Conservation (phyloP, 116 monocot genomes). For the Zostera marina region DNA sequence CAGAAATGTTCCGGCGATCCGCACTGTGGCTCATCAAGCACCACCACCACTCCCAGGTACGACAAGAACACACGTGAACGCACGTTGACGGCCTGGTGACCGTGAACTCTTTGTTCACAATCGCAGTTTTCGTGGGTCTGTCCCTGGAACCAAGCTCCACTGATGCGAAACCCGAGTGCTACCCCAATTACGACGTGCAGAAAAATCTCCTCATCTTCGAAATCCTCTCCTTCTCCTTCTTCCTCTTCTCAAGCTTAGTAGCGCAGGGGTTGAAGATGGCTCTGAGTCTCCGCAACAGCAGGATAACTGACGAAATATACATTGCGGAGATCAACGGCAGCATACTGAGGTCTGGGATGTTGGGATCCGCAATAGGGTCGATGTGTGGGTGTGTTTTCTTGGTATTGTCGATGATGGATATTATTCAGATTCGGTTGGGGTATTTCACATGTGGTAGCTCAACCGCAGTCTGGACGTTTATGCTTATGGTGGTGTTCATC, state of each 20-base stretch:
- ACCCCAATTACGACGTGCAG: slow-evolving; percentile 22
- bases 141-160: slow-evolving; percentile 28
- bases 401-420: slow-evolving; percentile 29
- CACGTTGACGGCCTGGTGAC: slow-evolving; percentile 33
- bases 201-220: slow-evolving; percentile 27
- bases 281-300: slow-evolving; percentile 36
- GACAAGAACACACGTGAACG: slow-evolving; percentile 28
- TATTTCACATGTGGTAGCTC: slow-evolving; percentile 45
- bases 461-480: slow-evolving; percentile 25
- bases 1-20: too few species aligned
- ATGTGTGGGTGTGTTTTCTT: slow-evolving; percentile 27
- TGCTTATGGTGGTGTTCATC: too few species aligned
- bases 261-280: slow-evolving; percentile 40
- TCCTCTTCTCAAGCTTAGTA: slow-evolving; percentile 41
- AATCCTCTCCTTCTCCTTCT: slow-evolving; percentile 38
- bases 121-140: slow-evolving; percentile 40
- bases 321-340: slow-evolving; percentile 18
- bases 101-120: slow-evolving; percentile 45
- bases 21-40: too few species aligned
- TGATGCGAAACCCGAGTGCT: slow-evolving; percentile 17
- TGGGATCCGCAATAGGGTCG: slow-evolving; percentile 16
- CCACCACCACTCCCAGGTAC: not conserved
- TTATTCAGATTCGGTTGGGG: slow-evolving; percentile 29
- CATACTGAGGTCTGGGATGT: slow-evolving; percentile 25
- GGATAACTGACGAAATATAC: slow-evolving; percentile 22